Evolutionary conservation across 2,329 filamentous ascomycete species (phyloP), one percentile per base, ranked within the genome.

Genomic region (Endoconidiophora laricicola): DNA sequence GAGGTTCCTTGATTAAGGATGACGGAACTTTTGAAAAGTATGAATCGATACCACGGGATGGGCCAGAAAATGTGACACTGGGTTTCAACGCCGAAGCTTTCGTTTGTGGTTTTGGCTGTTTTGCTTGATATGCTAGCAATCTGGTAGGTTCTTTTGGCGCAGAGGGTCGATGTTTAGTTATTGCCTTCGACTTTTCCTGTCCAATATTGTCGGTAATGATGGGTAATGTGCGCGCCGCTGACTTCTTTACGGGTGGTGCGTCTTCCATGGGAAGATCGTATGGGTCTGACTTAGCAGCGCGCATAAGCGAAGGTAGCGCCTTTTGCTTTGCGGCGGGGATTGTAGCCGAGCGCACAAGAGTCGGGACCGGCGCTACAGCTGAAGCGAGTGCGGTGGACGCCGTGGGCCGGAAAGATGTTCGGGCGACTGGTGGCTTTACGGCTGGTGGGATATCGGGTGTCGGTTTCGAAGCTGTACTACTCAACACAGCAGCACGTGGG

Each of bases 261-360:
- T 53, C 52, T 16, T 47, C 39, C 52, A 53, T 53, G 24, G 52
- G 52, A 24, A 53, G 38, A 24, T 53, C 52, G 39, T 50, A 53
- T 38, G 41, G 48, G 22, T 53, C 52, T 4, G 47, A 53, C 3
- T 44, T 44, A 4, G 44, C 29, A 36, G 45, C 29, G 24, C 52
- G 48, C 20, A 45, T 26, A 7, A 53, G 29, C 24, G 37, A 47
- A 16, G 52, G 39, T 3, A 46, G 41, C 10, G 37, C 26, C 9
- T 10, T 37, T 12, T 12, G 41, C 16, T 26, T 26, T 1, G 36
- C 16, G 14, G 41, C 24, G 9, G 46, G 42, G 12, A 22, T 41
- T 24, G 50, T 49, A 23, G 37, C 22, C 10, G 50, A 48, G n/a
- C 46, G 46, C 37, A 41, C 24, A n/a, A 52, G 40, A 12, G 50